A percentile compares a stretch with the other conserved stretches of the same genome.
Evolutionary conservation across 2,329 filamentous ascomycete genomes (phyloP).

Genomic region (Xylaria arbuscula): DNA sequence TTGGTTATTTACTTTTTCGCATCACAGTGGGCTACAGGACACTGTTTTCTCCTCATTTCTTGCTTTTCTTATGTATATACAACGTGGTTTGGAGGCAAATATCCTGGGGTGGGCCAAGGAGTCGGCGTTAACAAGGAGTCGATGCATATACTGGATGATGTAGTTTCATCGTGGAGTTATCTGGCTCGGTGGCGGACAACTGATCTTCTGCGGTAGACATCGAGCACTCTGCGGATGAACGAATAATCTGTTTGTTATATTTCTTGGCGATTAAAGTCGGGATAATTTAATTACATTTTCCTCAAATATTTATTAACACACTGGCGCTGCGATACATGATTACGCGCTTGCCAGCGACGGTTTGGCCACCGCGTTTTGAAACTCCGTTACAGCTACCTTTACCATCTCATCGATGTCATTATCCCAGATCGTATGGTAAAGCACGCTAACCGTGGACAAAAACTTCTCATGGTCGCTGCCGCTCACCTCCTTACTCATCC

Average conservation of each 20-base stretch:
- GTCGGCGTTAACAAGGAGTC: conserved; percentile 2
- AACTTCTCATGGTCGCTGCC: conserved; percentile 43
- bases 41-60: not conserved
- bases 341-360: conserved; percentile 11
- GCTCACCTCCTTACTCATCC: conserved; percentile 39
- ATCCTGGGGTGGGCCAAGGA: conserved; percentile 2
- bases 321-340: not conserved
- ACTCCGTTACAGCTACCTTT: conserved; percentile 31
- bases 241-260: not conserved
- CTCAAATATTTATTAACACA: not conserved
- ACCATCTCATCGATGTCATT: conserved; percentile 48
- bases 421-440: conserved; percentile 49
- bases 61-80: conserved; percentile 6
- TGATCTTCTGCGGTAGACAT: not conserved
- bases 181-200: not conserved
- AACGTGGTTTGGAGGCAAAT: not conserved
- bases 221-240: not conserved
- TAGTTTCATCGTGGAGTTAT: not conserved
- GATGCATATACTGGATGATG: not conserved
- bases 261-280: not conserved
- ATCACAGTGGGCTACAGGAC: too few relatives aligned
- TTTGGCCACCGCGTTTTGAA: conserved; percentile 21
- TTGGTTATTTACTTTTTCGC: too few relatives aligned
- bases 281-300: not conserved
- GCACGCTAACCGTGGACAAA: conserved; percentile 35